Evolutionary conservation across 192 early-diverging fungal genomes (phyloP), one percentile per base, ranked within the genome.

Genomic region (Haplosporangium gracile): DNA sequence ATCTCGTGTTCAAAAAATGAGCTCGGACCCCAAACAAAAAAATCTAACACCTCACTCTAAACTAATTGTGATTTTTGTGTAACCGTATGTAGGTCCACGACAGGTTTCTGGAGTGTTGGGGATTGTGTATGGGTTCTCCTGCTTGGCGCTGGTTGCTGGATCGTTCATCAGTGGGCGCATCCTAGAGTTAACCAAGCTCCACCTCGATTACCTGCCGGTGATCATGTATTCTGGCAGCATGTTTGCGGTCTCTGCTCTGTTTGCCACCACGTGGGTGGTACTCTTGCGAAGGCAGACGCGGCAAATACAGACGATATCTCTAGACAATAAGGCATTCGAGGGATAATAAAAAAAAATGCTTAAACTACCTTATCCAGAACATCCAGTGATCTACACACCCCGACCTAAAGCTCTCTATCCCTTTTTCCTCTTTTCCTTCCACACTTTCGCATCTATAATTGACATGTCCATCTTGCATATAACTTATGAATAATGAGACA

Each of bases 41-140:
- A 38, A 36, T 65, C 20, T 42, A 38, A 1, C 2, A 57, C 43
- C 40, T 51, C 20, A 15, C 5, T 63, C 68, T 36, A 36, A 36
- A 36, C 34, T 9, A 55, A 75, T 38, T 63, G 39, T 45, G 60
- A 8, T 68, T 53, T 73, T n/a, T 32, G 2, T 49, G 57, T 60
- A 20, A 39, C 40, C 70, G 20, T 24, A 16, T 2, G 2, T 65
- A 82, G 81, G 81, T 68, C 75, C 83, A 24, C 68, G 51, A 24
- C 77, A 81, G 38, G 75, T 88, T 24, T 84, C 83, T 15, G 69
- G 81, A 29, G 87, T 85, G 6, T 74, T 84, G 10, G 89, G 89
- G 32, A 73, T 81, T 60, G 76, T 90, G 15, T 90, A 85, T 47
- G 81, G 81, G 1, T 75, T 72, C 15, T 88, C 83, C 38, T 80